phyloP scores from a whole-genome alignment of 1,284 basidiomycete species.

The Leccinum griseonigrum region DNA sequence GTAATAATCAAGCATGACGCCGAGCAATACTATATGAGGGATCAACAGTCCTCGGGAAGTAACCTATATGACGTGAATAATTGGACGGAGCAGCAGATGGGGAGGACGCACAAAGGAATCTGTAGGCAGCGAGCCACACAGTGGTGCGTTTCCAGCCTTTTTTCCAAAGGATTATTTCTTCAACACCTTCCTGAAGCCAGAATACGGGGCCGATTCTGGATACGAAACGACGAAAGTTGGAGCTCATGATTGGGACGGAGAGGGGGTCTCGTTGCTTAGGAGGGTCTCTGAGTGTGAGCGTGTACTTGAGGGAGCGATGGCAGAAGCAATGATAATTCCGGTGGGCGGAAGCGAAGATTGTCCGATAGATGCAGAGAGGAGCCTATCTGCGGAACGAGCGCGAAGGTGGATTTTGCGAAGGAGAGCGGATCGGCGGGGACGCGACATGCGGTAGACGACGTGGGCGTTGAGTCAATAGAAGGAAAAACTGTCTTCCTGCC shows the following conservation, averaged over 20 bases:
- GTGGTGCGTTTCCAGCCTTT: slow-evolving; percentile 62
- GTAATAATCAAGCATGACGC: slow-evolving; percentile 57
- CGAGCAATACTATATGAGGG: slow-evolving; percentile 55
- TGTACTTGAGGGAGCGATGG: slow-evolving; percentile 24
- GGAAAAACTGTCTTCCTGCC: too few species aligned
- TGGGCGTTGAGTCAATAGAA: slow-evolving; percentile 15
- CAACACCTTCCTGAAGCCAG: slow-evolving; percentile 75
- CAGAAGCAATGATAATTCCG: slow-evolving; percentile 13
- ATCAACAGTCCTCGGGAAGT: slow-evolving; percentile 66
- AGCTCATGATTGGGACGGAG: slow-evolving; percentile 67
- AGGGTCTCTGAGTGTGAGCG: slow-evolving; percentile 28
- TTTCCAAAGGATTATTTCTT: slow-evolving; percentile 74
- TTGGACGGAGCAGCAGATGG: not conserved
- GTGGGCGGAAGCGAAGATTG: slow-evolving; percentile 6
- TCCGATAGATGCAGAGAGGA: slow-evolving; percentile 18
- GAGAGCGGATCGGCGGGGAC: slow-evolving; percentile 12
- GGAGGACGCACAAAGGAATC: slow-evolving; percentile 60
- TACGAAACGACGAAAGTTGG: slow-evolving; percentile 73
- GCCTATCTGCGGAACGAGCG: slow-evolving; percentile 26
- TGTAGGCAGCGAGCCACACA: slow-evolving; percentile 66
- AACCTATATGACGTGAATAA: slow-evolving; percentile 42
- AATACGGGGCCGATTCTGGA: slow-evolving; percentile 65
- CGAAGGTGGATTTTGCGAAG: slow-evolving; percentile 24
- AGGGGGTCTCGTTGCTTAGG: slow-evolving; percentile 57
- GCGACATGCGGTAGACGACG: slow-evolving; percentile 8